These are phyloP conservation scores for Apiospora malaysiana DNA, from an alignment of 2,329 filamentous ascomycete genomes.

Conservation along the genomic window DNA sequence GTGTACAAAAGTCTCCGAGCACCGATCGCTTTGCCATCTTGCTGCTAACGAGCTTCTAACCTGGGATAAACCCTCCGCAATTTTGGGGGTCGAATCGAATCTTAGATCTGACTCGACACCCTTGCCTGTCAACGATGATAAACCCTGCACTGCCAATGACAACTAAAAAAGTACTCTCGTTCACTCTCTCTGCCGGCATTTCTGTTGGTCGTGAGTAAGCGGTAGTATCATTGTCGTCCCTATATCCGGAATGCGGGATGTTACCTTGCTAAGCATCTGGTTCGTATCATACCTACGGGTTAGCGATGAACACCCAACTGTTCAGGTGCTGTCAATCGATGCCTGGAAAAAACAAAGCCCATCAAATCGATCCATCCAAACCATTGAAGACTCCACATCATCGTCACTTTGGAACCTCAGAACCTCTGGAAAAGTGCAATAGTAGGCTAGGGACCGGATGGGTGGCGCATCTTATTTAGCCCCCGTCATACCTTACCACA, in stretches of 20 bases:
- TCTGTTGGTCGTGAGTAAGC: neutral
- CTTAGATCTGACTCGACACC: conserved; percentile 10
- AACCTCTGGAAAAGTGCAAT: neutral
- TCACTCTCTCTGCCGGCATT: neutral
- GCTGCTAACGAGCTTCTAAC: neutral
- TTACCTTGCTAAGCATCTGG: neutral
- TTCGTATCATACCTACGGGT: no score
- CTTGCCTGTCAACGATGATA: conserved; percentile 5
- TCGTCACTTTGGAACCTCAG: neutral
- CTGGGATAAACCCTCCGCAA: conserved; percentile 1
- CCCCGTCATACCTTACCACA: conserved; percentile 14
- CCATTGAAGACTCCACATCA: neutral
- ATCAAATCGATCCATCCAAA: no score
- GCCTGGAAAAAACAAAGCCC: neutral
- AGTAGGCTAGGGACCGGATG: neutral
- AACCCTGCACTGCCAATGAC: conserved; percentile 2
- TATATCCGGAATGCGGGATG: conserved; percentile 6
- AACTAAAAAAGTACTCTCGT: neutral
- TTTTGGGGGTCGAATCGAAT: conserved; percentile 10
- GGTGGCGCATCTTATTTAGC: conserved; percentile 15
- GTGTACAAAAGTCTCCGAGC: conserved; percentile 16
- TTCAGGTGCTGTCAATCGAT: neutral
- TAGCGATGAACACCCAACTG: neutral
- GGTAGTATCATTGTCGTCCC: neutral
- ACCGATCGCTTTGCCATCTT: conserved; percentile 1